phyloP scores from a whole-genome alignment of 1,284 basidiomycete genomes.

The Clitocybe nebularis region DNA sequence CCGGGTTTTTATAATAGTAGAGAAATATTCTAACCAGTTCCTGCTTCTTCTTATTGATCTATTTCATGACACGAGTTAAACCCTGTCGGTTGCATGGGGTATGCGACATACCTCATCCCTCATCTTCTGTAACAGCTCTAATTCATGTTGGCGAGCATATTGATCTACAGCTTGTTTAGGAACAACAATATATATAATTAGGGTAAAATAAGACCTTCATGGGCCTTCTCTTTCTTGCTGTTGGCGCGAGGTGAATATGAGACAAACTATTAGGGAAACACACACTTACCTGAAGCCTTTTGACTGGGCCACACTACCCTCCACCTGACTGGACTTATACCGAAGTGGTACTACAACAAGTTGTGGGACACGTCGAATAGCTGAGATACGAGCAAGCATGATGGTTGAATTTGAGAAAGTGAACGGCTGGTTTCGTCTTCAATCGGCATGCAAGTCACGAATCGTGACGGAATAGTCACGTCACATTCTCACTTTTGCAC shows the following conservation, averaged over 20 bases:
- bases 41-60: constrained; percentile 57
- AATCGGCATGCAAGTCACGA: too few species aligned
- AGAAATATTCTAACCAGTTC: constrained; percentile 45
- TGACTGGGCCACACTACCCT: constrained; percentile 55
- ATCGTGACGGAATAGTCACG: constrained; percentile 24
- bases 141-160: constrained; percentile 52
- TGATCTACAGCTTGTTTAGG: constrained; percentile 38
- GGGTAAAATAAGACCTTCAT: constrained; percentile 51
- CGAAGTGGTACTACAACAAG: constrained; percentile 33
- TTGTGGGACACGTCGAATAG: constrained; percentile 40
- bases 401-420: constrained; percentile 27
- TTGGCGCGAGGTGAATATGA: constrained; percentile 15
- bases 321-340: constrained; percentile 36
- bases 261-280: constrained; percentile 15
- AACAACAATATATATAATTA: constrained; percentile 2
- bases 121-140: constrained; percentile 49
- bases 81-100: not conserved
- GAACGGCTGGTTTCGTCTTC: too few species aligned
- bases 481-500: constrained; percentile 38
- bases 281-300: constrained; percentile 49
- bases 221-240: constrained; percentile 72
- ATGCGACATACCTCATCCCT: constrained; percentile 43
- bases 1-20: not conserved
- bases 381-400: constrained; percentile 48
- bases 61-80: not conserved